Evolutionary conservation across 352 stramenopile species (phyloP).

Genomic region (Globisporangium perplexum): DNA sequence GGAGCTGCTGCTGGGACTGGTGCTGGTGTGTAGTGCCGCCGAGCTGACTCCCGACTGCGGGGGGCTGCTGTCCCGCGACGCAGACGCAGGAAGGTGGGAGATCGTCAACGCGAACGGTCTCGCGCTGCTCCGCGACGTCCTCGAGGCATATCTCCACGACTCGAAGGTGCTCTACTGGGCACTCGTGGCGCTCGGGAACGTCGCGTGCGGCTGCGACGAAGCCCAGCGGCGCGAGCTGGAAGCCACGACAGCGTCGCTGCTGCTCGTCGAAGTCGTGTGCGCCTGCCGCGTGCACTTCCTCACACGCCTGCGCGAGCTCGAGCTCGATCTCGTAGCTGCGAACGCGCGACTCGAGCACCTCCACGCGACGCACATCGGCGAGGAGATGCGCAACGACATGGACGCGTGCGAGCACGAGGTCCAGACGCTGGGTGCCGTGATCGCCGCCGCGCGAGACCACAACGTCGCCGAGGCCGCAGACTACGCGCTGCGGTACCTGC

Average conservation of each 20-base stretch:
- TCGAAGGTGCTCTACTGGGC: slow-evolving; percentile 51
- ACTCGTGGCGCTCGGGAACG: slow-evolving; percentile 44
- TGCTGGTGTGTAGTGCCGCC: neutral
- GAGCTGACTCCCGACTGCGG: neutral
- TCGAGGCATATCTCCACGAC: slow-evolving; percentile 28
- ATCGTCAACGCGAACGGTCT: slow-evolving; percentile 34
- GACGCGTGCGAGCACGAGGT: slow-evolving; percentile 42
- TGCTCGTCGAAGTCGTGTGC: slow-evolving; percentile 39
- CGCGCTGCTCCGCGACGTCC: slow-evolving; percentile 26
- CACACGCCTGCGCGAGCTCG: slow-evolving; percentile 34
- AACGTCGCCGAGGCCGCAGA: slow-evolving; percentile 50
- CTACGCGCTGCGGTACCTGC: slow-evolving; percentile 56
- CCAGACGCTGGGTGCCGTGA: slow-evolving; percentile 25
- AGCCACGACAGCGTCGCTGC: slow-evolving; percentile 7
- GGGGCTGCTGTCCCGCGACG: slow-evolving; percentile 4
- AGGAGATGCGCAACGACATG: slow-evolving; percentile 68
- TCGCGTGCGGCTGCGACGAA: slow-evolving; percentile 29
- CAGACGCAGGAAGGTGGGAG: slow-evolving; percentile 24
- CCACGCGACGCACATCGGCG: slow-evolving; percentile 41
- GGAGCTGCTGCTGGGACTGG: neutral
- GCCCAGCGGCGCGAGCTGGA: slow-evolving; percentile 19
- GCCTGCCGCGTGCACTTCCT: slow-evolving; percentile 39
- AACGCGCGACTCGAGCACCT: slow-evolving; percentile 28
- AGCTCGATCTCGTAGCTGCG: slow-evolving; percentile 29
- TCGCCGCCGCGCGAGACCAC: slow-evolving; percentile 31